Percentiles rank a stretch among this genome's conserved stretches.
phyloP scores from a whole-genome alignment of 208 protist genomes.

The Wallacemonas rigidus region DNA sequence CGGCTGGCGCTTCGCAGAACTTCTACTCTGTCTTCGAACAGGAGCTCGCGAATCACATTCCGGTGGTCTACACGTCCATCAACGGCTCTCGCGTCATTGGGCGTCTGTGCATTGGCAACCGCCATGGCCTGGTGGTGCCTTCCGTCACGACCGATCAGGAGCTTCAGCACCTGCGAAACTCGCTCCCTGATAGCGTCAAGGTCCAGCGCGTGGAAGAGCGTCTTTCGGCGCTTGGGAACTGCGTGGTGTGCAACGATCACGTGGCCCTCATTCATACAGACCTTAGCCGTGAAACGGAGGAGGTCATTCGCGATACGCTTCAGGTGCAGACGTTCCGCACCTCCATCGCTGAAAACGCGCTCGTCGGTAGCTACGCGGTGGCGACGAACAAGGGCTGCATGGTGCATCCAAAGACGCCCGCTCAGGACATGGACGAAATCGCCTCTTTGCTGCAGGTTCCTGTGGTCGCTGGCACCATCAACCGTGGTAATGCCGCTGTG shows the following conservation, averaged over 20 bases:
- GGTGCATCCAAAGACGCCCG: conserved; percentile 95
- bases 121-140: conserved; percentile 98
- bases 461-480: conserved; percentile 99
- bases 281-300: conserved; percentile 99
- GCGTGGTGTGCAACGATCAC: conserved; percentile 99
- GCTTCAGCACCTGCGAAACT: conserved; percentile 99
- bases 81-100: conserved; percentile 97
- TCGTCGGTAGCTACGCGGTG: conserved; percentile 98
- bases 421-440: conserved; percentile 99
- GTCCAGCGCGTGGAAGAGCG: conserved; percentile 98
- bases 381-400: conserved; percentile 99
- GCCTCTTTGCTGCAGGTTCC: conserved; percentile 98
- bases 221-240: conserved; percentile 99
- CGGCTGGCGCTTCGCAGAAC: conserved; percentile 96
- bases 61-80: conserved; percentile 98
- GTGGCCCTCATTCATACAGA: conserved; percentile 99
- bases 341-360: conserved; percentile 96
- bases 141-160: conserved; percentile 99
- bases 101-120: conserved; percentile 97
- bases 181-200: conserved; percentile 97
- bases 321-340: conserved; percentile 99
- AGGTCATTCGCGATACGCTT: conserved; percentile 99
- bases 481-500: conserved; percentile 96
- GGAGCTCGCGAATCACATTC: conserved; percentile 98
- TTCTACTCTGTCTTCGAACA: conserved; percentile 99